These are phyloP conservation scores for Daldinia loculata DNA, from an alignment of 495 filamentous ascomycete species.

Conservation along the genomic window DNA sequence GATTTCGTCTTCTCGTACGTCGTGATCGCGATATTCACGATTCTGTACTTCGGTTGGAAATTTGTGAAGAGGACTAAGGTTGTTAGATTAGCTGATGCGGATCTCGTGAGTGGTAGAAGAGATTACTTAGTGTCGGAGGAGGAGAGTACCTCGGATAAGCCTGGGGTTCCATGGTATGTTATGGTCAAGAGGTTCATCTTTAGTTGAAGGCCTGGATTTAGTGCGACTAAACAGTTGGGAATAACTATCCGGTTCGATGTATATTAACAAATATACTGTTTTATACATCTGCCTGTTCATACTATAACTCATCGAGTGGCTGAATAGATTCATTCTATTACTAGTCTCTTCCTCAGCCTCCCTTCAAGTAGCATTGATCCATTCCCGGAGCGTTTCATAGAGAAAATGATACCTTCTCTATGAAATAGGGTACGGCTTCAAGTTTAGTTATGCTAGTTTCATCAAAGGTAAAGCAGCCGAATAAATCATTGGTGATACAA, in stretches of 20 bases:
- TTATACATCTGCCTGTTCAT: too few species aligned
- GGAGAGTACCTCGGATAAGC: neutral
- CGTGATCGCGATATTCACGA: slow-evolving; percentile 64
- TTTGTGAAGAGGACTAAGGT: neutral
- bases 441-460: neutral
- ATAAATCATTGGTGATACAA: neutral
- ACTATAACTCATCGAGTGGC: too few species aligned
- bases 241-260: too few species aligned
- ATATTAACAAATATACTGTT: too few species aligned
- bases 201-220: neutral
- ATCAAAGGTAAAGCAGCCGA: neutral
- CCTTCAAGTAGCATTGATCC: too few species aligned
- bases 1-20: slow-evolving; percentile 57
- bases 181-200: neutral
- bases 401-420: neutral
- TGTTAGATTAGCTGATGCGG: neutral
- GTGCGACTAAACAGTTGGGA: too few species aligned
- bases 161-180: neutral
- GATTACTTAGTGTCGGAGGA: neutral
- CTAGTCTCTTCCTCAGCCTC: neutral
- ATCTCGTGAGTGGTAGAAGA: neutral
- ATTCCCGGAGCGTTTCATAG: too few species aligned
- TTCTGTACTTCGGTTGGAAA: slow-evolving; percentile 56
- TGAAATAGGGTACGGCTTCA: neutral
- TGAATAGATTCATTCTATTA: too few species aligned